Conservation (phyloP, 2,329 filamentous ascomycete genomes). For the Cercospora zeina region DNA sequence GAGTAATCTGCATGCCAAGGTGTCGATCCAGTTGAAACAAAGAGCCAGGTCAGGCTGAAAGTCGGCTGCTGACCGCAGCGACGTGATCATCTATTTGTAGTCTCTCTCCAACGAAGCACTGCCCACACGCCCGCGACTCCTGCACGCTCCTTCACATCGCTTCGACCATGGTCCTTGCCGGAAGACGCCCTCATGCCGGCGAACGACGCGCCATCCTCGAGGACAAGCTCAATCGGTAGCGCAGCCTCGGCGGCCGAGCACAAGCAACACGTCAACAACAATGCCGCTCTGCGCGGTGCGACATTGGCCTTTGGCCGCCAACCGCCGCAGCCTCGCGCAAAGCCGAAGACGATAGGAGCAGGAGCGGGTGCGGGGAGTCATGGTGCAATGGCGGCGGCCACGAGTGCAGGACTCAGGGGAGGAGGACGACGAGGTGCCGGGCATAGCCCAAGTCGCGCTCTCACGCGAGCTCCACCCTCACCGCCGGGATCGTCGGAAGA, state of each 20-base stretch:
- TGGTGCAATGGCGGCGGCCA: slow-evolving; percentile 41
- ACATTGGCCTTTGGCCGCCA: slow-evolving; percentile 52
- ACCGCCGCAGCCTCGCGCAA: slow-evolving; percentile 23
- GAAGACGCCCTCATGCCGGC: slow-evolving; percentile 30
- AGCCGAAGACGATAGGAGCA: slow-evolving; percentile 13
- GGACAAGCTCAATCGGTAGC: slow-evolving; percentile 32
- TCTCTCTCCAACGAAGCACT: neutral
- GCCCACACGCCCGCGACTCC: neutral
- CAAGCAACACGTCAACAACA: slow-evolving; percentile 23
- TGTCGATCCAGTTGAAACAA: neutral
- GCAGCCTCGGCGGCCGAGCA: slow-evolving; percentile 15
- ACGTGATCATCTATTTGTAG: neutral
- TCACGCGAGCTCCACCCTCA: slow-evolving; percentile 21
- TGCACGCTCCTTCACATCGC: neutral
- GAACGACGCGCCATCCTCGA: slow-evolving; percentile 22
- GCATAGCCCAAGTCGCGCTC: slow-evolving; percentile 28
- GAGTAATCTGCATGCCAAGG: neutral
- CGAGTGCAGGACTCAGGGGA: slow-evolving; percentile 37
- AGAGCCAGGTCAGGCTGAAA: neutral
- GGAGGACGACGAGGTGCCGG: slow-evolving; percentile 21
- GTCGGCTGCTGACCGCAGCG: slow-evolving; percentile 5
- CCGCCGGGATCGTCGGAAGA: neutral
- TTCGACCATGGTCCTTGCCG: slow-evolving; percentile 9
- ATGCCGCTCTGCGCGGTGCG: slow-evolving; percentile 54
- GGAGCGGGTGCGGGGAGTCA: slow-evolving; percentile 11